Percentiles rank a stretch among this genome's conserved stretches.
Evolutionary conservation across 345 rosid species (phyloP).

Genomic region (Pelargonium nanum): DNA sequence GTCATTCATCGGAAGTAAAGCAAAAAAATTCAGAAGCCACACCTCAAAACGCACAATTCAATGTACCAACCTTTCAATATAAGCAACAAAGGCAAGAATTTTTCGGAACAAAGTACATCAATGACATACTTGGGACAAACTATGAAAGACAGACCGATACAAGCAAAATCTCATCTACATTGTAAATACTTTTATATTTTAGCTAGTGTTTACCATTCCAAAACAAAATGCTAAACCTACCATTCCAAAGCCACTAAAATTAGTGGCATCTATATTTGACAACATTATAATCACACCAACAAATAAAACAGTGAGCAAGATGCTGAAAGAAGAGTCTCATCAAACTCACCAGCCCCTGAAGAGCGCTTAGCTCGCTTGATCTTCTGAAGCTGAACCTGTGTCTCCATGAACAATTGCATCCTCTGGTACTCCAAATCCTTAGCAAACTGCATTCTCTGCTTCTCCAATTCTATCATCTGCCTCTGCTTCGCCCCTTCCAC

Average conservation of each 20-base stretch:
- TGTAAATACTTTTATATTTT: neutral
- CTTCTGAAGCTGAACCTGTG: constrained; percentile 39
- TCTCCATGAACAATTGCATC: constrained; percentile 37
- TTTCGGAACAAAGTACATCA: neutral
- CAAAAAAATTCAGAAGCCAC: neutral
- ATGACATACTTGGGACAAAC: neutral
- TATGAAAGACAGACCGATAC: neutral
- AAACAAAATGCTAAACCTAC: neutral
- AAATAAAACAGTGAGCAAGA: neutral
- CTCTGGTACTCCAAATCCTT: constrained; percentile 47
- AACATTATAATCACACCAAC: neutral
- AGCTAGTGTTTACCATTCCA: neutral
- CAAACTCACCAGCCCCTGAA: constrained; percentile 14
- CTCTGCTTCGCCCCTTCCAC: constrained; percentile 38
- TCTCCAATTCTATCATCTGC: constrained; percentile 47
- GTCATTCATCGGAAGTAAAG: neutral
- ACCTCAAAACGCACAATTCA: neutral
- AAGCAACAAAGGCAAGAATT: neutral
- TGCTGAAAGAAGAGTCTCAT: neutral
- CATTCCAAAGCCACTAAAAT: neutral
- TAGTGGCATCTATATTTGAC: neutral
- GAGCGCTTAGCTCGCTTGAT: constrained; percentile 27
- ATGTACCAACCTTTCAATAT: too few species aligned
- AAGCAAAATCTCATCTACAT: neutral
- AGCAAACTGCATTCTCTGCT: constrained; percentile 40